Base-by-base conservation (phyloP, 2,329 filamentous ascomycete species). In the Grosmannia serpens region DNA sequence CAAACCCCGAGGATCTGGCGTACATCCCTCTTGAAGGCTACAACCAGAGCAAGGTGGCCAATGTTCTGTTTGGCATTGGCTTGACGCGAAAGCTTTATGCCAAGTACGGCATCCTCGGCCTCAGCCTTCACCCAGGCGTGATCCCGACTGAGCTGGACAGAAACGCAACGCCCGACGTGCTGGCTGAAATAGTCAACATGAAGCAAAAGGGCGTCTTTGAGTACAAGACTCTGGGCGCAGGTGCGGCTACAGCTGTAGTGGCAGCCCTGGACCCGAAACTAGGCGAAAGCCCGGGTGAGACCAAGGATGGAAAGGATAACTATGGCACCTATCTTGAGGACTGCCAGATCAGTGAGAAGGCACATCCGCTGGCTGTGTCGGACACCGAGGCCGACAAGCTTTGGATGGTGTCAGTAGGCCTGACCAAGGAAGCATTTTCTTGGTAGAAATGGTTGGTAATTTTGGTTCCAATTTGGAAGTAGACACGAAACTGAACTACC, bases 41-140 rank as follows among this genome's bases (percentile, higher is more conserved):
- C 61, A 72, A 70, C 4, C 76, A 78, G 62, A 76, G 74, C 63
- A 81, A 81, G 66, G 75, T 76, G 26, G 77, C 77, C 3, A 78
- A 80, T 57, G 74, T 80, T 10, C 62, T 78, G 53, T 76, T 77
- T 59, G 73, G 69, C 1, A 59, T 74, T 29, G 70, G 66, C 26
- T 64, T 77, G 15, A 72, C 74, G 17, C 63, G 71, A 27, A 71
- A 51, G 67, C 70, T 11, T 57, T 77, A 26, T 73, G 77, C 59
- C 73, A 74, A n/a, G 75, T 11, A 75, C 38, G 67, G 70, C 59
- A 59, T 62, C 50, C 29, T 50, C n/a, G 31, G 41, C n/a, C 26
- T 58, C 4, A 53, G 55, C 20, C 51, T 58, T 31, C 61, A 60
- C 53, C 59, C 59, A 4, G 60, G 60, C 26, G 54, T 61, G 51